Evolutionary conservation across 164 flowering plant genomes (phyloP).

Genomic region (Dillenia turbinata): DNA sequence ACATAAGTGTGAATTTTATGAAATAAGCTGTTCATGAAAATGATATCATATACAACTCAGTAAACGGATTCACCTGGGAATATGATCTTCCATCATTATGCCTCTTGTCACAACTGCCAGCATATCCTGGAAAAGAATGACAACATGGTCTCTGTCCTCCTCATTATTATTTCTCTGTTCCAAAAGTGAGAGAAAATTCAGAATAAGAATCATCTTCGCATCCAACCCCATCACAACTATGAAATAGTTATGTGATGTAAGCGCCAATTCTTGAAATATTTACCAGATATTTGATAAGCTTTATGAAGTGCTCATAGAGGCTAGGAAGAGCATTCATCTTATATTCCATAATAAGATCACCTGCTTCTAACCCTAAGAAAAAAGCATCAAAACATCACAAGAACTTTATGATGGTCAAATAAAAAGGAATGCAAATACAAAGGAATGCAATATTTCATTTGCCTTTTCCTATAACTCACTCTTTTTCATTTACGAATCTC

Average conservation of each 20-base stretch:
- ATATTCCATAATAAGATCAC: slow-evolving; percentile 49
- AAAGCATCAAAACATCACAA: slow-evolving; percentile 1
- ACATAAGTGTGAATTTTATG: too few relatives aligned
- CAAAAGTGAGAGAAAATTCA: neutral
- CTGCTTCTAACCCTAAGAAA: slow-evolving; percentile 51
- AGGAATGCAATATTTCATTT: neutral
- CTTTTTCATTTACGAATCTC: too few relatives aligned
- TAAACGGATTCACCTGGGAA: slow-evolving; percentile 43
- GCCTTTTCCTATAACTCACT: slow-evolving; percentile 32
- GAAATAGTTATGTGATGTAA: neutral
- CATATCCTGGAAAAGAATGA: slow-evolving; percentile 94
- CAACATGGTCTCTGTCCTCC: slow-evolving; percentile 72
- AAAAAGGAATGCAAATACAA: neutral
- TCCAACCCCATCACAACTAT: too few relatives aligned
- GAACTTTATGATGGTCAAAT: neutral
- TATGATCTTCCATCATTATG: slow-evolving; percentile 72
- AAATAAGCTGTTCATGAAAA: neutral
- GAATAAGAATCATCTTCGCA: too few relatives aligned
- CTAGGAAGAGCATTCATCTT: slow-evolving; percentile 79
- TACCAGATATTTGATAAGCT: slow-evolving; percentile 73
- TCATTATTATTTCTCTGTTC: slow-evolving; percentile 59
- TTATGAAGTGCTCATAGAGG: slow-evolving; percentile 69
- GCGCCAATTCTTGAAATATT: neutral
- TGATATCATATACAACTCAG: neutral
- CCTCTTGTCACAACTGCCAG: slow-evolving; percentile 86